Evolutionary conservation across 345 rosid species (phyloP).

Genomic region (Mercurialis annua): DNA sequence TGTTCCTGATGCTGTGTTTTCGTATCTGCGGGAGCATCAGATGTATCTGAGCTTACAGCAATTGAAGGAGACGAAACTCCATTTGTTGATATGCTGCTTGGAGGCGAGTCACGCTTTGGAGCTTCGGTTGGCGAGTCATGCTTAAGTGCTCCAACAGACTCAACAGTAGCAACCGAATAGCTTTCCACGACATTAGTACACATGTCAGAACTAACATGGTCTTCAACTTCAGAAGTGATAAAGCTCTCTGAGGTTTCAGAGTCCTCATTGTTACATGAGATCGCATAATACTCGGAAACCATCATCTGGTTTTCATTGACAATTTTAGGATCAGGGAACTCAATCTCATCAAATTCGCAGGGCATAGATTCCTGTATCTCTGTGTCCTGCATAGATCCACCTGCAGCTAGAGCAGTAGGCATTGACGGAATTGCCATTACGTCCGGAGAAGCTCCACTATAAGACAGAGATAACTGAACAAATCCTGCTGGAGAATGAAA

Average conservation of each 20-base stretch:
- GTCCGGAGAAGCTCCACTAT: conserved; percentile 82
- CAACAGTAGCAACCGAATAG: conserved; percentile 39
- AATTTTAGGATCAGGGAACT: conserved; percentile 95
- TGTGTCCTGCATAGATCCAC: conserved; percentile 39
- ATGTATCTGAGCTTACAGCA: conserved; percentile 58
- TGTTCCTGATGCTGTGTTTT: conserved; percentile 37
- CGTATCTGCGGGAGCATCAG: conserved; percentile 36
- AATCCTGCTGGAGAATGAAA: conserved; percentile 98
- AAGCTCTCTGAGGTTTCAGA: conserved; percentile 69
- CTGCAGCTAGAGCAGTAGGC: conserved; percentile 41
- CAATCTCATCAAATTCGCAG: conserved; percentile 67
- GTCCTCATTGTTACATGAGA: conserved; percentile 51
- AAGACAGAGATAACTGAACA: conserved; percentile 77
- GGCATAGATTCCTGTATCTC: conserved; percentile 49
- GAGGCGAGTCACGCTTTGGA: conserved; percentile 69
- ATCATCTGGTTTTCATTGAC: conserved; percentile 88
- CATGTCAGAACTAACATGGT: conserved; percentile 45
- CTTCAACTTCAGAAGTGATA: conserved; percentile 52
- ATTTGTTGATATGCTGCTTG: conserved; percentile 72
- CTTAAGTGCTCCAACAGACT: conserved; percentile 53
- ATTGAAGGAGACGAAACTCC: conserved; percentile 68
- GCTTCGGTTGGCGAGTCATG: conserved; percentile 64
- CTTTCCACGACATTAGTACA: conserved; percentile 44
- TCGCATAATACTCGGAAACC: conserved; percentile 89
- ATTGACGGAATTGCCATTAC: conserved; percentile 64